phyloP scores from a whole-genome alignment of 306 rosid species.

The peach (Prunus persica) region Prunus_persica_NCBIv2 NC_034014.1:6846501-6847000 shows the following conservation, averaged over 20 bases:
- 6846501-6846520: too few species aligned
- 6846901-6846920: neutral
- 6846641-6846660: too few species aligned
- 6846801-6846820: conserved; percentile 52
- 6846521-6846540: too few species aligned
- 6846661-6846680: too few species aligned
- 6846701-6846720: too few species aligned
- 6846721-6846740: neutral
- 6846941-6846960: conserved; percentile 36
- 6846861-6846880: neutral
- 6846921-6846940: conserved; percentile 31
- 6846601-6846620: too few species aligned
- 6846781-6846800: conserved; percentile 58
- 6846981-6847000: conserved; percentile 49
- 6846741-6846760: neutral
- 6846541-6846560: too few species aligned
- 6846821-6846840: conserved; percentile 36
- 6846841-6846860: neutral
- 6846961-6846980: conserved; percentile 42
- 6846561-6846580: too few species aligned
- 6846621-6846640: too few species aligned
- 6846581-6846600: too few species aligned
- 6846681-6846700: too few species aligned
- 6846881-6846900: neutral
- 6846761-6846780: conserved; percentile 45